These are phyloP conservation scores for Tolypocladium capitatum DNA, from an alignment of 2,329 filamentous ascomycete species.

Conservation along the genomic window DNA sequence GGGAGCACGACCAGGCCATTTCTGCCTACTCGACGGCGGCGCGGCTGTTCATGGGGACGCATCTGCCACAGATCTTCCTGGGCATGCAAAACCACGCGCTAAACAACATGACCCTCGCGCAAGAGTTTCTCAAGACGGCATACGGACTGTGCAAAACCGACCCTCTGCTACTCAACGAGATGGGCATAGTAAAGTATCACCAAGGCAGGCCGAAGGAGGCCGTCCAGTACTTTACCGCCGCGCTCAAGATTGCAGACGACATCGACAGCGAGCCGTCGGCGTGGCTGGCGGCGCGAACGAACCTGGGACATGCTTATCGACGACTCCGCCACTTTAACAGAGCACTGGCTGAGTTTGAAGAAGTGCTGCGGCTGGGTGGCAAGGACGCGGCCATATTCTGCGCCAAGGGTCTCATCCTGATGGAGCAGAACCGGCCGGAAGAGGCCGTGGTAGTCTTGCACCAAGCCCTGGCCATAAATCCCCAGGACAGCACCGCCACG, in stretches of 20 bases:
- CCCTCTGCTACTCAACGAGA: constrained; percentile 84
- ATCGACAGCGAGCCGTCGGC: constrained; percentile 72
- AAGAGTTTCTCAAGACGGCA: constrained; percentile 87
- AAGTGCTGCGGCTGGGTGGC: constrained; percentile 69
- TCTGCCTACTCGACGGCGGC: constrained; percentile 95
- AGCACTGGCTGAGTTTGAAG: constrained; percentile 71
- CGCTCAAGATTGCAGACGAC: constrained; percentile 64
- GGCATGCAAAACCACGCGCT: constrained; percentile 97
- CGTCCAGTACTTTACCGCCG: constrained; percentile 62
- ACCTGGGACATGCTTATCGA: constrained; percentile 78
- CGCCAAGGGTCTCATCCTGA: constrained; percentile 70
- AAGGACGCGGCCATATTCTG: constrained; percentile 69
- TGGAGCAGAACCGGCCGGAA: constrained; percentile 61
- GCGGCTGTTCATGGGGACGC: constrained; percentile 88
- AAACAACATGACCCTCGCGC: constrained; percentile 85
- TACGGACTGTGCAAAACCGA: constrained; percentile 74
- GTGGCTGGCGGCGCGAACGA: constrained; percentile 74
- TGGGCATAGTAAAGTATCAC: constrained; percentile 92
- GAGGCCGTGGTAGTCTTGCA: constrained; percentile 75
- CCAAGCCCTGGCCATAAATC: constrained; percentile 65
- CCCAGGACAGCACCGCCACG: constrained; percentile 70
- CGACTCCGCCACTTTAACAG: constrained; percentile 55
- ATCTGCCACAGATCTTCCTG: constrained; percentile 86
- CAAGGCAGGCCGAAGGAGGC: constrained; percentile 68
- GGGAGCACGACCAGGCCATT: constrained; percentile 95